phyloP scores from a whole-genome alignment of 192 early-diverging fungal genomes.

The Jimgerdemannia lactiflua region DNA sequence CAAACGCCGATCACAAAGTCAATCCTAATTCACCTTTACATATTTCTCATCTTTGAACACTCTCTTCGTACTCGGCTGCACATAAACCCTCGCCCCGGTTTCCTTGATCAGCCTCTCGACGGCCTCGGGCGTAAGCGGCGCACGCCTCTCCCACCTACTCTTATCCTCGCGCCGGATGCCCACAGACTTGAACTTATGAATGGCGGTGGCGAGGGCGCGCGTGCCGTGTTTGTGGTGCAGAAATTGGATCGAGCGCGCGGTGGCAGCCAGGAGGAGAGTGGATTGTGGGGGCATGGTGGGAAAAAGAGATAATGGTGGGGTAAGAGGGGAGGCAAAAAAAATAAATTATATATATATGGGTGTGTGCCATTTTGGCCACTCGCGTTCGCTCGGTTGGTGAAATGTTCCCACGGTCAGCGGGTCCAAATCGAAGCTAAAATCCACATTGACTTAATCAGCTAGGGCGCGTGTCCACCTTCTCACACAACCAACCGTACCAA shows the following conservation, averaged over 20 bases:
- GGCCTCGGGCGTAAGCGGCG: constrained; percentile 84
- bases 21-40: constrained; percentile 44
- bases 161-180: constrained; percentile 95
- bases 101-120: constrained; percentile 83
- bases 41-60: constrained; percentile 89
- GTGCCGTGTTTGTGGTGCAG: background rate
- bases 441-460: too few species aligned
- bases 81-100: constrained; percentile 76
- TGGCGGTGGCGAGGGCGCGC: background rate
- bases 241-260: too few species aligned
- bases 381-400: background rate
- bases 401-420: background rate
- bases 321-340: background rate
- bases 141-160: constrained; percentile 95
- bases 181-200: constrained; percentile 33
- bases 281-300: background rate
- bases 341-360: background rate
- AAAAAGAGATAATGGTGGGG: background rate
- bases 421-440: too few species aligned
- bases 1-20: too few species aligned
- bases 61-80: constrained; percentile 93
- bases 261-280: background rate
- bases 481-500: too few species aligned
- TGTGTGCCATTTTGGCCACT: background rate
- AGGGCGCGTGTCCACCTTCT: too few species aligned